These are phyloP conservation scores for Clarireedia monteithiana DNA, from an alignment of 2,329 filamentous ascomycete species.

Conservation along the genomic window DNA sequence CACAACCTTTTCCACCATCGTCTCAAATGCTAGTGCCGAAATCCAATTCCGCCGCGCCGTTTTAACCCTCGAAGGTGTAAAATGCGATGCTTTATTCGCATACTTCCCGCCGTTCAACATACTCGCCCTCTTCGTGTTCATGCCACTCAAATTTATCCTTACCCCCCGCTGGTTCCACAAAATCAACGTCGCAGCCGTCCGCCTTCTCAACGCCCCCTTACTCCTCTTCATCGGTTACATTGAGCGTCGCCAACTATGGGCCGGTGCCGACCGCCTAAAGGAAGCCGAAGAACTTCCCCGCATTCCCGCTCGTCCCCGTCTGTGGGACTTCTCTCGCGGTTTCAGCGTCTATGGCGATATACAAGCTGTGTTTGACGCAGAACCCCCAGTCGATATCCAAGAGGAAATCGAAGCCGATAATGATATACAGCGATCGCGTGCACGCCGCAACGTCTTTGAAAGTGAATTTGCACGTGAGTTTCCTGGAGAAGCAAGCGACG, in stretches of 20 bases:
- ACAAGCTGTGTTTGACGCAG: conserved; percentile 27
- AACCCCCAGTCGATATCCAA: conserved; percentile 22
- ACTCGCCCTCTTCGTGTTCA: conserved; percentile 62
- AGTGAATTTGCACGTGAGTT: conserved; percentile 17
- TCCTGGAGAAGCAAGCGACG: neutral
- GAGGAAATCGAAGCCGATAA: conserved; percentile 17
- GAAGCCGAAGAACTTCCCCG: conserved; percentile 21
- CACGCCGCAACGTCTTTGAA: conserved; percentile 9
- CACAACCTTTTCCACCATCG: conserved; percentile 75
- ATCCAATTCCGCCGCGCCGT: conserved; percentile 77
- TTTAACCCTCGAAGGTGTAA: conserved; percentile 77
- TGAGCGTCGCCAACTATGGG: conserved; percentile 65
- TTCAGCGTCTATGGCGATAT: conserved; percentile 28
- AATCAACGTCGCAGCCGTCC: conserved; percentile 71
- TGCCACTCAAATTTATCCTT: conserved; percentile 71
- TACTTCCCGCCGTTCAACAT: conserved; percentile 74
- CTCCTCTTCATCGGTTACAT: conserved; percentile 62
- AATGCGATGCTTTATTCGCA: conserved; percentile 62
- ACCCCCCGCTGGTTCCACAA: conserved; percentile 86
- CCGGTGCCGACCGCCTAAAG: conserved; percentile 13
- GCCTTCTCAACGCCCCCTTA: conserved; percentile 66
- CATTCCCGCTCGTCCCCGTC: conserved; percentile 10
- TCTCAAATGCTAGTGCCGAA: conserved; percentile 69
- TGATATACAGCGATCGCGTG: conserved; percentile 1
- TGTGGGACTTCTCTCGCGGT: conserved; percentile 24